phyloP scores from a whole-genome alignment of 805 yeast genomes.

The Ogataea parapolymorpha region DNA sequence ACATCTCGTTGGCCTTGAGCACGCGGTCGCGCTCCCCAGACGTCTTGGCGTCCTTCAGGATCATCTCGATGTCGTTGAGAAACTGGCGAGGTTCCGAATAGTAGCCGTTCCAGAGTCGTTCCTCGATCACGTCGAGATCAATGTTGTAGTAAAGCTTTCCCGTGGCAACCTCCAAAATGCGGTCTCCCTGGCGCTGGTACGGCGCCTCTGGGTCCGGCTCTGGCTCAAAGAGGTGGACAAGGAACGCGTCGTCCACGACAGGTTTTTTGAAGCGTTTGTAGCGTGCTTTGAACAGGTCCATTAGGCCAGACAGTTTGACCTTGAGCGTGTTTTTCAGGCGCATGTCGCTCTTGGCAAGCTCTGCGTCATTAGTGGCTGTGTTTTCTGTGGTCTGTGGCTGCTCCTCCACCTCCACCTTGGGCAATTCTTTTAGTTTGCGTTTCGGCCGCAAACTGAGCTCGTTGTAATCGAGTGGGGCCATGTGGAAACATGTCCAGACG shows the following conservation, averaged over 20 bases:
- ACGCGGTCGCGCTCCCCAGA: conserved; percentile 81
- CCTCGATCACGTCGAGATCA: conserved; percentile 93
- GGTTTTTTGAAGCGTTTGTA: conserved; percentile 92
- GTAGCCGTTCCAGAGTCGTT: conserved; percentile 93
- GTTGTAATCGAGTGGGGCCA: conserved; percentile 71
- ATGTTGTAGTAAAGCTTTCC: conserved; percentile 76
- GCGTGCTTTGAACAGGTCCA: conserved; percentile 84
- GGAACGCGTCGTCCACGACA: conserved; percentile 68
- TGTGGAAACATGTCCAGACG: conserved; percentile 50
- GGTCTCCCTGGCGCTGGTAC: conserved; percentile 57
- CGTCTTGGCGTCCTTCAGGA: conserved; percentile 70
- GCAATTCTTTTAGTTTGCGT: conserved; percentile 37
- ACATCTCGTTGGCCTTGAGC: conserved; percentile 86
- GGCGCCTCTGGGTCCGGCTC: conserved; percentile 33
- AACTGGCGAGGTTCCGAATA: conserved; percentile 92
- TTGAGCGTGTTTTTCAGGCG: conserved; percentile 80
- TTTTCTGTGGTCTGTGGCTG: not conserved
- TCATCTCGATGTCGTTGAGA: conserved; percentile 78
- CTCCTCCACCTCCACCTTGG: conserved; percentile 6
- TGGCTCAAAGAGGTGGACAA: conserved; percentile 78
- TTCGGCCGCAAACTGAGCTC: conserved; percentile 58
- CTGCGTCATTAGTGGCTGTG: conserved; percentile 38
- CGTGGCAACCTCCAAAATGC: conserved; percentile 77
- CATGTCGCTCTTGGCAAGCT: conserved; percentile 52
- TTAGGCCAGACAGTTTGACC: conserved; percentile 77